Evolutionary conservation across 2,329 filamentous ascomycete genomes (phyloP), one percentile per base, ranked within the genome.

Genomic region (Myotisia sp.): DNA sequence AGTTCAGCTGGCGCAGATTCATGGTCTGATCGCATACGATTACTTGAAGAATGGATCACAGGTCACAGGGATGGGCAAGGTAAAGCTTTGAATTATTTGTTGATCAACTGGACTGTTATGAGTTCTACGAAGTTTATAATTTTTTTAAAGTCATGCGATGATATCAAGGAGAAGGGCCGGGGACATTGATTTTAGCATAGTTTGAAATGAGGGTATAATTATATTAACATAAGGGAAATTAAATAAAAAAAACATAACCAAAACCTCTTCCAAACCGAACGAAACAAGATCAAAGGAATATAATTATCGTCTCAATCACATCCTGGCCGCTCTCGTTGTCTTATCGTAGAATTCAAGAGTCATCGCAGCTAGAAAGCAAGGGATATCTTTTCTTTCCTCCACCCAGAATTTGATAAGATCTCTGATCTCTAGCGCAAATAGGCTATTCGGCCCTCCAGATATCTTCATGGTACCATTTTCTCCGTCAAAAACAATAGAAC

Each of bases 381-480:
- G 87, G 42, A 95, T 92, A 54, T 87, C 87, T 29, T 85, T 86
- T 62, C 85, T 76, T 48, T 90, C 85, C 50, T 92, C 74, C 1
- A 95, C 87, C 87, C 90, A 98, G 56, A 93, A 95, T 44, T 84
- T 79, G 50, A 94, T 87, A 54, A 86, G 73, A 49, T 83, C 79
- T 44, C 71, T 71, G 42, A 98, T 93, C 56, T 85, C 78, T 36
- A 72, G 63, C 1, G 86, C 90, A 58, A 98, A 98, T 8, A 74
- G 68, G 51, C 83, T 92, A 51, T 81, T 72, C 1, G 85, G 82
- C 0, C 90, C 90, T 1, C 90, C 90, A 21, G 79, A 82, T 37
- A 98, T 81, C 67, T 98, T 98, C 90, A 98, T 98, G 1, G 86
- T 94, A 5, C 87, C 90, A 38, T 80, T 76, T 60, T 94, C 85